These are phyloP conservation scores for Ceratocystis cacaofunesta DNA, from an alignment of 2,329 filamentous ascomycete genomes.

Conservation along the genomic window DNA sequence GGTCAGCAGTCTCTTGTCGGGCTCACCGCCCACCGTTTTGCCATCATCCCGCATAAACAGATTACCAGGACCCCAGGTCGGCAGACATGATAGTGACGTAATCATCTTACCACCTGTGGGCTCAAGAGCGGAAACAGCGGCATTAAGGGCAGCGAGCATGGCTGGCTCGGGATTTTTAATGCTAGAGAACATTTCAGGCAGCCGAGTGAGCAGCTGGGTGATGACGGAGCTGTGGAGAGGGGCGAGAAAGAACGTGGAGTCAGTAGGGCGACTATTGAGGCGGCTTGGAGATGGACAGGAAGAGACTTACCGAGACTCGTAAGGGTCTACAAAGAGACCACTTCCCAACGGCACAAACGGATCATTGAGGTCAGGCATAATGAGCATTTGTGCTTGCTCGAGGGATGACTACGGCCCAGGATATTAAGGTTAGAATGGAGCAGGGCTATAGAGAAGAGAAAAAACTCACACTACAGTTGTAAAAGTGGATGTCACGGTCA, in stretches of 20 bases:
- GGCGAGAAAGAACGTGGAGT: background rate
- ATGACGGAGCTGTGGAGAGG: conserved; percentile 49
- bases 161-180: conserved; percentile 87
- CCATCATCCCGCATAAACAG: conserved; percentile 78
- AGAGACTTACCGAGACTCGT: conserved; percentile 58
- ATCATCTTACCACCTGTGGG: conserved; percentile 85
- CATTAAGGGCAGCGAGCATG: conserved; percentile 67
- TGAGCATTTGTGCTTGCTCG: conserved; percentile 89
- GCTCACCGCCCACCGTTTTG: conserved; percentile 71
- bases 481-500: conserved; percentile 95
- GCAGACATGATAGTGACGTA: conserved; percentile 72
- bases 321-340: conserved; percentile 85
- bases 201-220: conserved; percentile 63
- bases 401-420: conserved; percentile 42
- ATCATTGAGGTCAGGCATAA: conserved; percentile 95
- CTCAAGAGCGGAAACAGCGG: conserved; percentile 69
- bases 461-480: conserved; percentile 67
- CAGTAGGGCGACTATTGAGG: background rate
- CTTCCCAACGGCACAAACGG: conserved; percentile 87
- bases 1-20: conserved; percentile 79
- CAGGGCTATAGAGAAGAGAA: background rate
- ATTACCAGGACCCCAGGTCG: conserved; percentile 79
- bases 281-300: background rate
- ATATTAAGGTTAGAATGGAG: conserved; percentile 16
- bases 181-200: conserved; percentile 74